Evolutionary conservation across 495 filamentous ascomycete genomes (phyloP).

Genomic region (Aspergillus nidulans): DNA sequence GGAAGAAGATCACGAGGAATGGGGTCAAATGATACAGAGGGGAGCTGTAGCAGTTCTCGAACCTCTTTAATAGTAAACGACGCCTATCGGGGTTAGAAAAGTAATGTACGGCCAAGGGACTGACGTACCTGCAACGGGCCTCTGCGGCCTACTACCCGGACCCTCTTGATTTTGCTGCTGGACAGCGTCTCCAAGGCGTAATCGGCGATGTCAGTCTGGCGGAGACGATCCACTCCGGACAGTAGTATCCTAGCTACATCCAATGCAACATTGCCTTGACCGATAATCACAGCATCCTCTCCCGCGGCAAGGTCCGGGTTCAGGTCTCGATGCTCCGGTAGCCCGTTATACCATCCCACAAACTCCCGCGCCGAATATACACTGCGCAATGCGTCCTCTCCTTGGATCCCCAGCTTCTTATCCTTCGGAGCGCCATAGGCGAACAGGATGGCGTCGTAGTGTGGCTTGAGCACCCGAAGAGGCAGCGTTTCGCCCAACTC

Average conservation of each 20-base stretch:
- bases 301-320: conserved; percentile 70
- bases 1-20: conserved; percentile 63
- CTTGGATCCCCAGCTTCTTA: conserved; percentile 68
- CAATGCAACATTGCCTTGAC: conserved; percentile 92
- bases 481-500: conserved; percentile 72
- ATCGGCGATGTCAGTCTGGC: conserved; percentile 82
- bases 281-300: conserved; percentile 84
- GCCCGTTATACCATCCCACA: conserved; percentile 97
- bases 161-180: conserved; percentile 70
- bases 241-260: conserved; percentile 90
- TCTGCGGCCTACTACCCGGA: conserved; percentile 79
- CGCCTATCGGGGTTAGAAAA: conserved; percentile 45
- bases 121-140: conserved; percentile 73
- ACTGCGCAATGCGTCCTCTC: conserved; percentile 66
- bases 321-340: conserved; percentile 77
- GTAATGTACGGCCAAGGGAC: conserved; percentile 24
- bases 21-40: conserved; percentile 64
- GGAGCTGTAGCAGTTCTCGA: conserved; percentile 80
- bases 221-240: conserved; percentile 62
- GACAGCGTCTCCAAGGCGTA: conserved; percentile 70
- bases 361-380: conserved; percentile 90
- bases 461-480: conserved; percentile 61
- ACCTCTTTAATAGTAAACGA: conserved; percentile 93
- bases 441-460: conserved; percentile 91
- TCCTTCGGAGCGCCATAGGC: conserved; percentile 89